phyloP scores from a whole-genome alignment of 805 yeast genomes.

The Cyberlindnera sargentensis region DNA sequence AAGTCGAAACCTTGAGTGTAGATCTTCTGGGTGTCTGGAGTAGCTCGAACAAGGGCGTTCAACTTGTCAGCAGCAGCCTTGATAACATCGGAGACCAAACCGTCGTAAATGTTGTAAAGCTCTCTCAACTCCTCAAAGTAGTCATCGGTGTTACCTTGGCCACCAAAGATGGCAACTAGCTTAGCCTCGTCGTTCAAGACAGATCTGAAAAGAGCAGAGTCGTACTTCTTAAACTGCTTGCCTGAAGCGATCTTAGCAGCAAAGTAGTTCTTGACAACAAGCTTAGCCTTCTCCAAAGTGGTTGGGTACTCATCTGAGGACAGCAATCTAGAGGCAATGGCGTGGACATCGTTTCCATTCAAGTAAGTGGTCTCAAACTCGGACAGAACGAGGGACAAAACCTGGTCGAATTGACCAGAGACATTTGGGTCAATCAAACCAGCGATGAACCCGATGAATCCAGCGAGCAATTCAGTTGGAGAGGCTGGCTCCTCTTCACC shows the following conservation, averaged over 20 bases:
- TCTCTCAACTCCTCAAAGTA: constrained; percentile 95
- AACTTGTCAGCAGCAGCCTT: constrained; percentile 62
- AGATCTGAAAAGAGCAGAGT: constrained; percentile 59
- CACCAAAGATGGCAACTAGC: constrained; percentile 88
- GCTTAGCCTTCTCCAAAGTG: constrained; percentile 61
- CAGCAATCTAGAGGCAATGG: constrained; percentile 70
- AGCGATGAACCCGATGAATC: constrained; percentile 72
- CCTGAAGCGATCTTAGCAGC: constrained; percentile 45
- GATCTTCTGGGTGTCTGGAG: constrained; percentile 75
- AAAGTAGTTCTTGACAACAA: constrained; percentile 74
- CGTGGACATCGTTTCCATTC: constrained; percentile 75
- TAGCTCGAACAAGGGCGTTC: constrained; percentile 57
- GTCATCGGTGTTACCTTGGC: constrained; percentile 98
- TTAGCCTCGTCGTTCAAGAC: constrained; percentile 50
- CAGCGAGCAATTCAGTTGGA: constrained; percentile 76
- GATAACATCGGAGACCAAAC: constrained; percentile 66
- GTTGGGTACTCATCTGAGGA: constrained; percentile 53
- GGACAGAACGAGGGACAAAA: constrained; percentile 58
- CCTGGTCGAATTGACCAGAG: constrained; percentile 59
- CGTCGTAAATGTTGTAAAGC: constrained; percentile 68
- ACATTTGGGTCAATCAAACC: constrained; percentile 35
- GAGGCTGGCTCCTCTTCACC: constrained; percentile 85
- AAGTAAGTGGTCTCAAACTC: constrained; percentile 85
- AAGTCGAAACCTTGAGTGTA: constrained; percentile 92
- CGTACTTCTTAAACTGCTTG: constrained; percentile 42